Evolutionary conservation across 2,329 filamentous ascomycete species (phyloP).

Genomic region (Trichoderma lentiforme): DNA sequence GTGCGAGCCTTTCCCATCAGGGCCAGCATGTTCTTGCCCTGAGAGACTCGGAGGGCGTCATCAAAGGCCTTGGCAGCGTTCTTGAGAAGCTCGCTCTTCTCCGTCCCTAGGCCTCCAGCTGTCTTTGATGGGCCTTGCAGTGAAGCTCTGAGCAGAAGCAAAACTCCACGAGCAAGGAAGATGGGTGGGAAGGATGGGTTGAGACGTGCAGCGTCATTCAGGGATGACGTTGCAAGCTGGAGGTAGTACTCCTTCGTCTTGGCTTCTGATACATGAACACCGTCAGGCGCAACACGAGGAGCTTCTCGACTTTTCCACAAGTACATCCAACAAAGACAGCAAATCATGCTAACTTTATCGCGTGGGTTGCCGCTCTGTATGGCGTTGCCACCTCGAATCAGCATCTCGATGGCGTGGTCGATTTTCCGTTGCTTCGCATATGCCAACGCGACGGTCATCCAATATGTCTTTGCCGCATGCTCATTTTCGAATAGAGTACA

Average conservation of each 20-base stretch:
- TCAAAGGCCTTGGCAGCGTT: slow-evolving; percentile 91
- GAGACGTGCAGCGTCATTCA: slow-evolving; percentile 94
- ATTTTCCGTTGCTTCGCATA: slow-evolving; percentile 96
- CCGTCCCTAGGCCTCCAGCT: slow-evolving; percentile 64
- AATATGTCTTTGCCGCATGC: slow-evolving; percentile 83
- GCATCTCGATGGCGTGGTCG: slow-evolving; percentile 74
- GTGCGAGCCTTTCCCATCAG: slow-evolving; percentile 85
- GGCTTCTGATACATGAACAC: slow-evolving; percentile 62
- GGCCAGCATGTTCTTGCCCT: slow-evolving; percentile 86
- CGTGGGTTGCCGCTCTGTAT: slow-evolving; percentile 69
- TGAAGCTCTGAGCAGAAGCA: slow-evolving; percentile 84
- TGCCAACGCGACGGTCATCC: slow-evolving; percentile 96
- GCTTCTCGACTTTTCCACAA: slow-evolving; percentile 85
- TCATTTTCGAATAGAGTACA: slow-evolving; percentile 96
- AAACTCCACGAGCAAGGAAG: slow-evolving; percentile 84
- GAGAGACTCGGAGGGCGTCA: slow-evolving; percentile 81
- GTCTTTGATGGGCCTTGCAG: slow-evolving; percentile 72
- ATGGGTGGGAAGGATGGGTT: slow-evolving; percentile 90
- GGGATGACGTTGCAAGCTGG: slow-evolving; percentile 79
- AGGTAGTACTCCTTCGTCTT: slow-evolving; percentile 94
- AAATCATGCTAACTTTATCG: slow-evolving; percentile 81
- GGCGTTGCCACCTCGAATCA: slow-evolving; percentile 70
- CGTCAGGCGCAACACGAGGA: slow-evolving; percentile 59
- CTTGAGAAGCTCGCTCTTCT: slow-evolving; percentile 75
- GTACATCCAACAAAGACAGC: slow-evolving; percentile 86